These are phyloP conservation scores for Gossypium herbaceum DNA, from an alignment of 345 rosid species.

Conservation along the genomic window DNA sequence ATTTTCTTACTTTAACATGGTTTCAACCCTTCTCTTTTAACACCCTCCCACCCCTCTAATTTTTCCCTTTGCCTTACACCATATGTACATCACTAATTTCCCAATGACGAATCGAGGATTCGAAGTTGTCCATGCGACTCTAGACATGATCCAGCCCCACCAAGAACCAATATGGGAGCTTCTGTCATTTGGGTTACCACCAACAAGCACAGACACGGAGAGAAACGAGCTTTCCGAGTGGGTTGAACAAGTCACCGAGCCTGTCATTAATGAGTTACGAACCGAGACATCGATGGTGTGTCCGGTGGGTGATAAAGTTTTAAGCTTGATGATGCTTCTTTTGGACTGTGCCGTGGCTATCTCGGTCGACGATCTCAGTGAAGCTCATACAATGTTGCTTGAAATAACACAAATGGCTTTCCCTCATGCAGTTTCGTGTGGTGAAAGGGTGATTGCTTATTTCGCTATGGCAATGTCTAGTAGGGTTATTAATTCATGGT, in stretches of 20 bases:
- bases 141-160: slow-evolving; percentile 39
- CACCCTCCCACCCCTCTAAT: slow-evolving; percentile 19
- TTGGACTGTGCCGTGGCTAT: slow-evolving; percentile 62
- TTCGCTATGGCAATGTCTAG: slow-evolving; percentile 63
- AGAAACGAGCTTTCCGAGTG: too few species aligned
- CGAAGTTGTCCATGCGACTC: slow-evolving; percentile 35
- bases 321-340: slow-evolving; percentile 42
- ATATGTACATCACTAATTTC: background rate
- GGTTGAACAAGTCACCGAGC: too few species aligned
- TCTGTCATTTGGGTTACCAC: slow-evolving; percentile 13
- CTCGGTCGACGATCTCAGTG: slow-evolving; percentile 57
- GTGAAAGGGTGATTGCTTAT: slow-evolving; percentile 62
- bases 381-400: slow-evolving; percentile 54
- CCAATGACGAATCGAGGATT: slow-evolving; percentile 37
- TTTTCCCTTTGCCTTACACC: background rate
- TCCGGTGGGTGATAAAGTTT: slow-evolving; percentile 13
- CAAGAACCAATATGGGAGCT: slow-evolving; percentile 33
- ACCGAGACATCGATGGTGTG: slow-evolving; percentile 13
- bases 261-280: background rate
- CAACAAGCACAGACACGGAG: slow-evolving; percentile 13
- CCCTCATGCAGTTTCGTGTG: slow-evolving; percentile 54
- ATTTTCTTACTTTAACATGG: background rate
- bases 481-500: slow-evolving; percentile 62
- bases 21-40: slow-evolving; percentile 10
- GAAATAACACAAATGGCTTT: slow-evolving; percentile 70